Conservation (phyloP, 495 filamentous ascomycete species). For the Cenococcum geophilum region DNA sequence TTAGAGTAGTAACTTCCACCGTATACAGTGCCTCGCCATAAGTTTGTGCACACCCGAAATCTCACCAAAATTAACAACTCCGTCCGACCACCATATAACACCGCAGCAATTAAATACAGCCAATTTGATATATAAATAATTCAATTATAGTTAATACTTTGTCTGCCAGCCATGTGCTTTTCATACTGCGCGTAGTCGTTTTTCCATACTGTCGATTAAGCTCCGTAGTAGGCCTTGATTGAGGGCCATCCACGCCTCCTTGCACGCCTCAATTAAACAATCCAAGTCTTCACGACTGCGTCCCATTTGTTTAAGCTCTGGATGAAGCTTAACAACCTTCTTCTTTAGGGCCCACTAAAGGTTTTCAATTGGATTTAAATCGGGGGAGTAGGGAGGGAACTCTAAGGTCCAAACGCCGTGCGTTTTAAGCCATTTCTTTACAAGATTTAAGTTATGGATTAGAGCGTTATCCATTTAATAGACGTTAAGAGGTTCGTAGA, state of each 20-base stretch:
- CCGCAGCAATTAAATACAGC: too few relatives aligned
- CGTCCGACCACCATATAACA: not conserved
- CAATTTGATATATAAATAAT: too few relatives aligned
- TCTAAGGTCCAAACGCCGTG: too few relatives aligned
- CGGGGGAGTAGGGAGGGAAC: not conserved
- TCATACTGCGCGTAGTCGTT: not conserved
- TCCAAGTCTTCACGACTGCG: not conserved
- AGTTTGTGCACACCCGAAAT: not conserved
- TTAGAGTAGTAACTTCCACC: too few relatives aligned
- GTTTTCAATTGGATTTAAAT: not conserved
- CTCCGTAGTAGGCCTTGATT: not conserved
- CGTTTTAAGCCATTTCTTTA: not conserved
- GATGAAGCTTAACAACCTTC: not conserved
- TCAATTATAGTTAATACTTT: too few relatives aligned
- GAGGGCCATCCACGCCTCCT: too few relatives aligned
- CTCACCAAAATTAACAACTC: not conserved
- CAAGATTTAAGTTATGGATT: not conserved
- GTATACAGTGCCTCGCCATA: not conserved
- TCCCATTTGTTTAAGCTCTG: too few relatives aligned
- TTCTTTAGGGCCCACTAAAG: not conserved
- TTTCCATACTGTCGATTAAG: not conserved
- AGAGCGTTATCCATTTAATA: too few relatives aligned
- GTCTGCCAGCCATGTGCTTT: too few relatives aligned
- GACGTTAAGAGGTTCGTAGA: not conserved
- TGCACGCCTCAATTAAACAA: not conserved